These are phyloP conservation scores for Chamaenerion angustifolium DNA, from an alignment of 345 rosid genomes.

Conservation along the genomic window DNA sequence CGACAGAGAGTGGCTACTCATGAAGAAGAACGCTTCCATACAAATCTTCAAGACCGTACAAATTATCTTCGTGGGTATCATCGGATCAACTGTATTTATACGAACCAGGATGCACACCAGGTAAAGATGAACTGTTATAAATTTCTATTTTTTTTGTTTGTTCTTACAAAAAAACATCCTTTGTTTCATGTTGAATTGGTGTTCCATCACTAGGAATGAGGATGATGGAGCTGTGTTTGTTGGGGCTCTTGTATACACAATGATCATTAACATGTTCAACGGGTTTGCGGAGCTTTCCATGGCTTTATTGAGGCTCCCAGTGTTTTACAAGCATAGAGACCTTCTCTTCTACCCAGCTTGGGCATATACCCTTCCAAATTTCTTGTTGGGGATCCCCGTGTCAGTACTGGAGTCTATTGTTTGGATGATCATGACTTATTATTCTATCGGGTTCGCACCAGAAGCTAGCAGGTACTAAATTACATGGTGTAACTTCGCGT, in stretches of 20 bases:
- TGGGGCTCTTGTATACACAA: constrained; percentile 35
- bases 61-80: constrained; percentile 40
- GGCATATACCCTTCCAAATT: constrained; percentile 64
- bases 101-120: constrained; percentile 39
- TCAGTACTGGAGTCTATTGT: constrained; percentile 56
- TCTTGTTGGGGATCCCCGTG: constrained; percentile 50
- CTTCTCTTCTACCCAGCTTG: constrained; percentile 74
- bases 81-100: constrained; percentile 47
- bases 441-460: constrained; percentile 62
- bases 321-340: constrained; percentile 87
- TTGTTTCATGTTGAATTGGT: not conserved
- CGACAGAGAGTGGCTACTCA: constrained; percentile 67
- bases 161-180: too few relatives aligned
- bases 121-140: too few relatives aligned
- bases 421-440: constrained; percentile 57
- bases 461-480: constrained; percentile 61
- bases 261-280: constrained; percentile 73
- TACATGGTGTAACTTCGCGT: too few relatives aligned
- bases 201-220: constrained; percentile 15
- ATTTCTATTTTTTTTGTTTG: too few relatives aligned
- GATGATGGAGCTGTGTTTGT: constrained; percentile 31
- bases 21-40: constrained; percentile 52
- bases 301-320: constrained; percentile 64
- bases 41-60: constrained; percentile 64
- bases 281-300: constrained; percentile 73